Evolutionary conservation across 805 yeast species (phyloP), one percentile per base, ranked within the genome.

Genomic region (Cyberlindnera suaveolens): DNA sequence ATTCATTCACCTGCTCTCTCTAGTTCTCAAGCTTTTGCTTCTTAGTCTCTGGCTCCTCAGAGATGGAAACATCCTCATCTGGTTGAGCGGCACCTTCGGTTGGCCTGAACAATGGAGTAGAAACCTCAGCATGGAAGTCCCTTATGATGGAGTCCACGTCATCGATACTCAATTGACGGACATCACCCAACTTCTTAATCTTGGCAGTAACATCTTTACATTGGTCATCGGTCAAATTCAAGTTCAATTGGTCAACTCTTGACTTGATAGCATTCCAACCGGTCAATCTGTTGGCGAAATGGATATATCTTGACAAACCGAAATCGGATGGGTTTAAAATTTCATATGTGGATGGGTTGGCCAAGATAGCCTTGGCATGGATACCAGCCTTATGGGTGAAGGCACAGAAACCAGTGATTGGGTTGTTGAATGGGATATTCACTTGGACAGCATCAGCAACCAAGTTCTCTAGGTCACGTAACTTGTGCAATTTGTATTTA

Each of bases 221-320:
- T 75, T 91, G 97, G 54, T 82, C 91, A 63, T 91, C 99, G 39
- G 93, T 80, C 62, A 91, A 75, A 57, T 82, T 72, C 68, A 91
- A 75, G 69, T 93, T 90, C 70, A 91, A 78, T 70, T 91, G 99
- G 65, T 91, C 99, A 49, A 93, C 99, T 70, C 99, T 85, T 35
- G 95, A 80, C 74, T 91, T 91, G 77, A 91, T 91, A 43, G 98
- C 98, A 68, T 91, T 93, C 99, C 99, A 91, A 49, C 99, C 99
- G 13, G 99, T 91, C 61, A 91, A 76, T 63, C 98, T 82, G 77
- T 91, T 91, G 57, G 98, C 98, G 65, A 91, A 93, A 68, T 93
- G 99, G 63, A 91, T 91, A 67, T 91, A 91, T 64, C 99, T 81
- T 44, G 95, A 82, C 63, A 91, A 78, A 64, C 99, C 99, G 61